Evolutionary conservation across 345 rosid genomes (phyloP), one percentile per base, ranked within the genome.

Genomic region (Eucalyptus camaldulensis): DNA sequence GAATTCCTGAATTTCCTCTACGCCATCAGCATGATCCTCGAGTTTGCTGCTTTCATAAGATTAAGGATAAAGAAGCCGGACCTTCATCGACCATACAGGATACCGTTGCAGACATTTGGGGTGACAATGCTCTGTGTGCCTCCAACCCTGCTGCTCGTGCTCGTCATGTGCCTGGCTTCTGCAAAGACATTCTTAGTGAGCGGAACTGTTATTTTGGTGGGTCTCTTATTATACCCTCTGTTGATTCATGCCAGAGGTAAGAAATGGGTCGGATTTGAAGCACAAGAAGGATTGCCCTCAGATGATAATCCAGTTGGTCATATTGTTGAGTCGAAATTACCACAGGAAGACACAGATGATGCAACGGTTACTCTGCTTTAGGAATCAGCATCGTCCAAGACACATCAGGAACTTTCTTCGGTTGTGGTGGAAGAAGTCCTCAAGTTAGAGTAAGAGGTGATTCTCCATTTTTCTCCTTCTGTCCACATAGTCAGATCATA

Each of bases 1-100:
- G 99, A 97, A 92, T 96, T 97, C 88, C 96, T 97, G 53, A 96
- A 97, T 91, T 97, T 97, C 94, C 91, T 97, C 81, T 97, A 96
- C 8, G 93, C 99, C 2, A 80, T 95, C 51, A 98, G 98, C 87
- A 97, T 96, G 99, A 97, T 97, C 89, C 95, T 97, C 3, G 98
- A 96, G 87, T 94, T 97, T 37, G 98, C 97, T 47, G 99, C 99
- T 67, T 96, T 97, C 90, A 93, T 97, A 88, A 95, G 86, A 89
- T 87, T 96, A 89, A 91, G 98, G 92, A 90, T 96, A 53, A 94
- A 95, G 92, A 97, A 94, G 89, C 97, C 99, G 1, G 95, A 96
- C 62, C 97, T 96, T 44, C 93, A 93, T 62, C 91, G 97, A 80
- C 99, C 99, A 58, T 97, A 96, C 76, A 94, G 69, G 90, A 95